Base-by-base conservation (phyloP, 192 early-diverging fungal species). In the Umbelopsis vinacea region DNA sequence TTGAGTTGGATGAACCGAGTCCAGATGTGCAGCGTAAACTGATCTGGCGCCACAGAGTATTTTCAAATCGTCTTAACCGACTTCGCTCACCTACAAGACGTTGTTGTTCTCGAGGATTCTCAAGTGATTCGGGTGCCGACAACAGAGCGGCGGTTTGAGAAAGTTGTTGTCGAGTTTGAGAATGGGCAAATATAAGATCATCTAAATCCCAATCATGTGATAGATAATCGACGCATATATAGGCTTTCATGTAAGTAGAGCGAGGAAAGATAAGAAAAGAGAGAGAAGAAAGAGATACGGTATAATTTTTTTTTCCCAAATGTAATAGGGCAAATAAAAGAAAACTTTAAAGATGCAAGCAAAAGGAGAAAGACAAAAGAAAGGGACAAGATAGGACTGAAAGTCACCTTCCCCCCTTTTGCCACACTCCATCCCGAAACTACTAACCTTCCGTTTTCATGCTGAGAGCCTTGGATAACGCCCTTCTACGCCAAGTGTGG, bases 221-320 rank as follows among this genome's bases (percentile, higher is more conserved):
- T 15, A 71, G 54, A 57, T 71, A 71, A 37, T 71, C 71, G 7
- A 71, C 71, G 40, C 71, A 71, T 19, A 47, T 46, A 68, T 68
- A 46, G 21, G 67, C 67, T 29, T 68, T 48, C 46, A 68, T 68
- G 7, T 26, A 54, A 26, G 29, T 22, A 26, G 12, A 26, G 26
- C 29, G 29, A 29, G 22, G 53, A 26, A 54, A 22, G 23, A 24
- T 24, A 26, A 54, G 23, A 54, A 24, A 22, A 0, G 26, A 9
- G 3, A 1, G 24, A 54, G 23, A 22, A 8, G 23, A 54, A 26
- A 22, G 22, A 54, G 10, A 22, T 26, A 29, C 29, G 29, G 26
- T 54, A 24, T n/a, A n/a, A n/a, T n/a, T n/a, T 23, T 11, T 21
- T 53, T 12, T 24, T 54, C 21, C 53, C 26, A 26, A 29, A 54